phyloP scores from a whole-genome alignment of 768 basidiomycete species.

The Suillus alpinus region DNA sequence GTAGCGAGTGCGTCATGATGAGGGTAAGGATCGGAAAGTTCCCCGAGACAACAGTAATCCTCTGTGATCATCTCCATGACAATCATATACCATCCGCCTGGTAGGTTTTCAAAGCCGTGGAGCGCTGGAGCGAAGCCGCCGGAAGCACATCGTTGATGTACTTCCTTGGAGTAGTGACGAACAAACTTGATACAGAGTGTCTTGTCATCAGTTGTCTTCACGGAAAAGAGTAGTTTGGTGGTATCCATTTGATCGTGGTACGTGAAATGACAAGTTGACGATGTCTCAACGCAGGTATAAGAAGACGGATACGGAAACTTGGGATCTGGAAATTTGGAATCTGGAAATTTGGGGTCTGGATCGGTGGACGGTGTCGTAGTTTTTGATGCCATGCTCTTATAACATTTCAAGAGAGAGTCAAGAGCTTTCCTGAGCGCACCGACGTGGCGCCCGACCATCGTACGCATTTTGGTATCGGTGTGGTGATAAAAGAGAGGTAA shows the following conservation, averaged over 20 bases:
- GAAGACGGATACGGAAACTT: not conserved
- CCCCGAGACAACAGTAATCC: not conserved
- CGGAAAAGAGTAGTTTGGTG: not conserved
- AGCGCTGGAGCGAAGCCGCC: conserved; percentile 19
- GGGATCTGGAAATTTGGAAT: not conserved
- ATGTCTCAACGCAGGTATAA: not conserved
- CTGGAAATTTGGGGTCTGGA: not conserved
- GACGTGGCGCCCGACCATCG: conserved; percentile 17
- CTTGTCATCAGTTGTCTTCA: not conserved
- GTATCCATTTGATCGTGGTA: not conserved
- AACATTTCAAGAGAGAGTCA: conserved; percentile 20
- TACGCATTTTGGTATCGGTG: conserved; percentile 16
- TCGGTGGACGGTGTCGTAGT: not conserved
- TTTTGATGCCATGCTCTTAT: conserved; percentile 1
- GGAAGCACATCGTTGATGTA: conserved; percentile 16
- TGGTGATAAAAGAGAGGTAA: conserved; percentile 23
- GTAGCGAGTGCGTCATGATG: not conserved
- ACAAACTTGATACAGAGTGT: conserved; percentile 15
- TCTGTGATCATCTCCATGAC: conserved; percentile 24
- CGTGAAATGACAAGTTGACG: not conserved
- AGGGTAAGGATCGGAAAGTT: not conserved
- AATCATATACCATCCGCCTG: conserved; percentile 28
- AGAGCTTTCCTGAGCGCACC: conserved; percentile 26
- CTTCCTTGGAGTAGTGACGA: conserved; percentile 12
- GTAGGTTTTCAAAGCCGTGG: conserved; percentile 19